Conservation (phyloP, 2,329 filamentous ascomycete genomes). For the Ophiostoma himal-ulmi region DNA sequence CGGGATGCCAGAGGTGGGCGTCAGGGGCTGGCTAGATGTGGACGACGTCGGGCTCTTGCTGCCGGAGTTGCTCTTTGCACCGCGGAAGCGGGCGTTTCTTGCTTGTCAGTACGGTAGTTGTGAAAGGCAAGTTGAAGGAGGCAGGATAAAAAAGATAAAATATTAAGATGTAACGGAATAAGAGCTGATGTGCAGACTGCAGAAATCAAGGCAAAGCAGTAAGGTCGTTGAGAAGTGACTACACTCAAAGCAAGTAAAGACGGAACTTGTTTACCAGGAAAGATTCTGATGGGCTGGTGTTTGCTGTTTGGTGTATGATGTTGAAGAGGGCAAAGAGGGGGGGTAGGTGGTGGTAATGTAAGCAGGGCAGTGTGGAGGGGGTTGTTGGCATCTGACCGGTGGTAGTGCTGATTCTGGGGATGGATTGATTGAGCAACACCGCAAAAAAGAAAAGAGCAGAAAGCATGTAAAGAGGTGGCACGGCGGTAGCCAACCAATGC, state of each 20-base stretch:
- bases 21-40: slow-evolving; percentile 28
- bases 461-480: background rate
- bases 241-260: background rate
- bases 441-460: background rate
- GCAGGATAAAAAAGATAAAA: background rate
- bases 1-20: slow-evolving; percentile 35
- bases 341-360: background rate
- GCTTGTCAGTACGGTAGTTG: background rate
- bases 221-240: background rate
- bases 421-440: background rate
- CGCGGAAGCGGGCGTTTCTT: slow-evolving; percentile 25
- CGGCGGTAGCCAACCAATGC: background rate
- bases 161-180: background rate
- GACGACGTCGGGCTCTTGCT: slow-evolving; percentile 24
- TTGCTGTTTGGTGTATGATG: slow-evolving; percentile 9
- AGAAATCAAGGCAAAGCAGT: background rate
- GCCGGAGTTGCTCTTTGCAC: slow-evolving; percentile 20
- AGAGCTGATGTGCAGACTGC: background rate
- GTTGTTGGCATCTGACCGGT: slow-evolving; percentile 6
- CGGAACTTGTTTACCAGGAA: background rate
- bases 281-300: too few species aligned
- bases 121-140: background rate
- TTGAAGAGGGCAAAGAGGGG: background rate
- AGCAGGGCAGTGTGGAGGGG: background rate
- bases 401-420: slow-evolving; percentile 9